Evolutionary conservation across 2,329 filamentous ascomycete species (phyloP).

Genomic region (Shiraia sp.): DNA sequence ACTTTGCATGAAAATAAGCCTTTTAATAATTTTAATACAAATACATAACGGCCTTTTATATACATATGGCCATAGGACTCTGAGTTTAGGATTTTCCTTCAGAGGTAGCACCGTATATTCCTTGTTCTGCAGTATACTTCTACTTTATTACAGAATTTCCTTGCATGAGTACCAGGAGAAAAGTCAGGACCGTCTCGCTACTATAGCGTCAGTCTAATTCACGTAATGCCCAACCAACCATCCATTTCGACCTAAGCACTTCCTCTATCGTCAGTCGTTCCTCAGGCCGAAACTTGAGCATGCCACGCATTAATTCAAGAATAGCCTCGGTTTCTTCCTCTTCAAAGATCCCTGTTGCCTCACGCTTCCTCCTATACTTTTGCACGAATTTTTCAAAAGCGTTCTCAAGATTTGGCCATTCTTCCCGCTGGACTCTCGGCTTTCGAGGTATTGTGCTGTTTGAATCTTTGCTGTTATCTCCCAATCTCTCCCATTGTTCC

Average conservation of each 20-base stretch:
- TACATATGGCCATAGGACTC: too few relatives aligned
- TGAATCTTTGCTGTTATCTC: neutral
- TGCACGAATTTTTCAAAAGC: slow-evolving; percentile 12
- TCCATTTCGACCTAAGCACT: slow-evolving; percentile 13
- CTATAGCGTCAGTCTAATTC: neutral
- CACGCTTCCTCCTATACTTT: slow-evolving; percentile 10
- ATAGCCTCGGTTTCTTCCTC: slow-evolving; percentile 12
- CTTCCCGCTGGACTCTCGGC: slow-evolving; percentile 6
- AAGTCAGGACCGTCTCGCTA: too few relatives aligned
- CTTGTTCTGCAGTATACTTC: too few relatives aligned
- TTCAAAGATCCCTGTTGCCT: slow-evolving; percentile 4
- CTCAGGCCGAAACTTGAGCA: slow-evolving; percentile 12
- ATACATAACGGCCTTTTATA: too few relatives aligned
- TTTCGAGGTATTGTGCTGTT: slow-evolving; percentile 3
- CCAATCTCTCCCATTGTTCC: slow-evolving; percentile 9
- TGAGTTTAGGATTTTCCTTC: too few relatives aligned
- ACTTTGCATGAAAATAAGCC: too few relatives aligned
- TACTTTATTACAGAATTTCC: too few relatives aligned
- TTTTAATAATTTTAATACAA: too few relatives aligned
- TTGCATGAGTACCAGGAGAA: too few relatives aligned
- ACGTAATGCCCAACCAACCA: slow-evolving; percentile 12
- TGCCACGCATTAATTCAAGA: slow-evolving; percentile 14
- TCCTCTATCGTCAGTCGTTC: slow-evolving; percentile 12
- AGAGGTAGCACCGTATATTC: too few relatives aligned
- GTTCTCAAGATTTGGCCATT: slow-evolving; percentile 10